A percentile compares a stretch with the other conserved stretches of the same genome.
phyloP scores from a whole-genome alignment of 2,329 filamentous ascomycete species.

The Aureobasidium sp. region DNA sequence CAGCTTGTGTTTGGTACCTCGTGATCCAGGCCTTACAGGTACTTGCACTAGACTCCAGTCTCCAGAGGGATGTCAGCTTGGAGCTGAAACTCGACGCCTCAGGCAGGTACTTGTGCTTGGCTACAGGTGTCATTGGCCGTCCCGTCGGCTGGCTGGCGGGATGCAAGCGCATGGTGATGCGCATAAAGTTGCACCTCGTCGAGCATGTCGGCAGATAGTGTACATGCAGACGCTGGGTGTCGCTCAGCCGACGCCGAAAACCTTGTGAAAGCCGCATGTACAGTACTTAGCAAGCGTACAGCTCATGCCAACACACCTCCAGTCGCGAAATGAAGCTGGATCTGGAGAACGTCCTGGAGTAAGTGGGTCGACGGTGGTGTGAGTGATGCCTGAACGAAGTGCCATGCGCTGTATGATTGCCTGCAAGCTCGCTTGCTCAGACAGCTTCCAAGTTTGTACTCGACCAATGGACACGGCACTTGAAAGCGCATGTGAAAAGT shows the following conservation, averaged over 20 bases:
- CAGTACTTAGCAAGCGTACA: background rate
- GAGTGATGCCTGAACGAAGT: background rate
- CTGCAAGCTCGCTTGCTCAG: background rate
- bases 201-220: background rate
- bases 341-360: background rate
- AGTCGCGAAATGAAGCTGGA: background rate
- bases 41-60: background rate
- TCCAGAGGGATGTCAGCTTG: background rate
- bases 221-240: background rate
- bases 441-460: background rate
- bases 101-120: background rate
- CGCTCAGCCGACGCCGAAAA: background rate
- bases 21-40: background rate
- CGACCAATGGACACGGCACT: background rate
- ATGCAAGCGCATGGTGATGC: background rate
- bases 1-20: background rate
- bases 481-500: background rate
- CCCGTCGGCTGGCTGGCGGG: background rate
- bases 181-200: background rate
- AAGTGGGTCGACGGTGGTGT: conserved; percentile 4
- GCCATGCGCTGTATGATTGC: background rate
- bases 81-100: background rate
- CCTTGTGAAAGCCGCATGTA: background rate
- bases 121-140: background rate
- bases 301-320: background rate